A percentile compares a stretch with the other conserved stretches of the same genome.
phyloP scores from a whole-genome alignment of 768 basidiomycete species.

The Xanthoconium stramineum region DNA sequence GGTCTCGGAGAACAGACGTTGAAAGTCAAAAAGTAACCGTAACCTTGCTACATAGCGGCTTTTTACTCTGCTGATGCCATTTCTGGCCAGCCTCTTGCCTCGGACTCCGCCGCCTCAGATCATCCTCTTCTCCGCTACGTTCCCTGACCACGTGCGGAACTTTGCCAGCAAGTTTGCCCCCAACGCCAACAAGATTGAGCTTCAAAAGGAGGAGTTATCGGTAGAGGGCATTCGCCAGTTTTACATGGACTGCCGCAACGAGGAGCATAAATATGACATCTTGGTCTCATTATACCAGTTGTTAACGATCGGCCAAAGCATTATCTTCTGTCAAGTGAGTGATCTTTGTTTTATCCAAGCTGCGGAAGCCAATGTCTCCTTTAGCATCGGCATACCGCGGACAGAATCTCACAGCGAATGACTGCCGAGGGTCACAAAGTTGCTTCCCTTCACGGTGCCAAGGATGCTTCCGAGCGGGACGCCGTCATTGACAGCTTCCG shows the following conservation, averaged over 20 bases:
- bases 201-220: conserved; percentile 89
- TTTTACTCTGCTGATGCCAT: conserved; percentile 12
- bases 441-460: conserved; percentile 91
- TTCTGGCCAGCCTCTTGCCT: conserved; percentile 50
- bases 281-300: conserved; percentile 86
- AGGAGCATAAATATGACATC: conserved; percentile 94
- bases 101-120: conserved; percentile 65
- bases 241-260: conserved; percentile 93
- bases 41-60: conserved; percentile 19
- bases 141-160: conserved; percentile 88
- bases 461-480: conserved; percentile 88
- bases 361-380: background rate
- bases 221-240: conserved; percentile 96
- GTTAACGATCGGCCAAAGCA: conserved; percentile 95
- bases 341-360: background rate
- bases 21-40: conserved; percentile 92
- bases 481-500: conserved; percentile 92
- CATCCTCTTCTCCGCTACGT: conserved; percentile 97
- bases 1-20: conserved; percentile 92
- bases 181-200: conserved; percentile 91
- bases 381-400: conserved; percentile 88
- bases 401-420: conserved; percentile 89
- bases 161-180: conserved; percentile 95
- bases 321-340: conserved; percentile 90
- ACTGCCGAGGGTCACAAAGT: conserved; percentile 93